Evolutionary conservation across 129 eudicot genomes (phyloP).

Genomic region (Lactuca sativa): DNA sequence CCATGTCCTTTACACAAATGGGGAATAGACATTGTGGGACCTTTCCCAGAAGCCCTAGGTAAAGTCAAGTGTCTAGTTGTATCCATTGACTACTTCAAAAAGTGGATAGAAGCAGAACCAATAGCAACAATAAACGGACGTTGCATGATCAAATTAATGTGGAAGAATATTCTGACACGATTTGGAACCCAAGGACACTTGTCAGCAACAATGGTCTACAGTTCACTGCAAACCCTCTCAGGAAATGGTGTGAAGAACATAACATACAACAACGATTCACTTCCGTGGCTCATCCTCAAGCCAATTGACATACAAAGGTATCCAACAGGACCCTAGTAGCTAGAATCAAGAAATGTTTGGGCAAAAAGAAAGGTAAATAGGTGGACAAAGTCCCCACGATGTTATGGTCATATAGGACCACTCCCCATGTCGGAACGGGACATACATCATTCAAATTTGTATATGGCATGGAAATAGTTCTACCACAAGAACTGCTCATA

Average conservation of each 20-base stretch:
- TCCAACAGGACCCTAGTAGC: not conserved
- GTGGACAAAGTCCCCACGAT: not conserved
- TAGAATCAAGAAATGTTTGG: not conserved
- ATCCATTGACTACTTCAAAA: not conserved
- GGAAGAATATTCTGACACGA: not conserved
- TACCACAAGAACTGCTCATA: no score
- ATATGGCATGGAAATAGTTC: no score
- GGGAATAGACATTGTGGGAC: no score
- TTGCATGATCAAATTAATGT: not conserved
- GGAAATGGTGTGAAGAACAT: not conserved
- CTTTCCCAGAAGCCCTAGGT: not conserved
- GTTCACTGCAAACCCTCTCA: not conserved
- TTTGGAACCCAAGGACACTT: no score
- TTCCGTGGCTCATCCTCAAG: not conserved
- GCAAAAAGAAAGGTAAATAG: not conserved
- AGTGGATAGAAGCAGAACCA: not conserved
- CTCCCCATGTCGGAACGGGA: not conserved
- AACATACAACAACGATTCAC: not conserved
- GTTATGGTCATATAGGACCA: not conserved
- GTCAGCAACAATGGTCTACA: no score
- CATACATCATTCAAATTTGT: no score
- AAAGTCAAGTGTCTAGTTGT: not conserved
- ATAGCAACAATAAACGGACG: not conserved
- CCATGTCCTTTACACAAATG: no score
- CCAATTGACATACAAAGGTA: not conserved